Percentiles rank a stretch among this genome's conserved stretches.
Evolutionary conservation across 2,329 filamentous ascomycete species (phyloP).

Genomic region (Xylariales sp.): DNA sequence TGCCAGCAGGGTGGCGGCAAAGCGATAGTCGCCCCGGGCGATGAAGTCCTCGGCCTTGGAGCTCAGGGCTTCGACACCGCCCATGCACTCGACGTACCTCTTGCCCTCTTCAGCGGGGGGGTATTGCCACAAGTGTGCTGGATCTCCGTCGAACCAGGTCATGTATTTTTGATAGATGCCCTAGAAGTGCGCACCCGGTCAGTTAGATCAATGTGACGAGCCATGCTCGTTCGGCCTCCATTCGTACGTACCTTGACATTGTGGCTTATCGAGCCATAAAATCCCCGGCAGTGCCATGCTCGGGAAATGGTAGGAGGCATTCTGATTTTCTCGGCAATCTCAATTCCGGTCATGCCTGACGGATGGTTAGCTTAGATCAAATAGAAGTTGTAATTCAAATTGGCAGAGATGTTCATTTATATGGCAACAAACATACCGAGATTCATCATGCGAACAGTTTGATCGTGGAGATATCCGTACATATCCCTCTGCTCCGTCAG

Average conservation of each 20-base stretch:
- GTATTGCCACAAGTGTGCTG: slow-evolving; percentile 31
- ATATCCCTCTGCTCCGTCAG: slow-evolving; percentile 32
- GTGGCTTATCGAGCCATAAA: slow-evolving; percentile 27
- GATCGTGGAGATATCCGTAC: slow-evolving; percentile 34
- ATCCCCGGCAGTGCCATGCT: slow-evolving; percentile 24
- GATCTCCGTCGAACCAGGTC: slow-evolving; percentile 23
- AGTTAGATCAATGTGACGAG: neutral
- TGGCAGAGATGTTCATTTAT: too few species aligned
- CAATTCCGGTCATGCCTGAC: slow-evolving; percentile 26
- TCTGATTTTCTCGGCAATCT: slow-evolving; percentile 32
- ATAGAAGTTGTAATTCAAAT: too few species aligned
- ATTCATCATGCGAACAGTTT: slow-evolving; percentile 34
- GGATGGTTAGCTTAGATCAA: too few species aligned
- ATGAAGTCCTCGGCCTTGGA: slow-evolving; percentile 23
- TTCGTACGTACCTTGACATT: slow-evolving; percentile 27
- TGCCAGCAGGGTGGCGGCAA: slow-evolving; percentile 32
- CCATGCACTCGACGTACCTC: slow-evolving; percentile 31
- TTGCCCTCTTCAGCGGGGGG: slow-evolving; percentile 25
- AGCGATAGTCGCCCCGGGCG: slow-evolving; percentile 27
- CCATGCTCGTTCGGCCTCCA: neutral
- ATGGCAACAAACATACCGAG: too few species aligned
- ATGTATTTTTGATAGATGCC: slow-evolving; percentile 28
- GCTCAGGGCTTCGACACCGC: slow-evolving; percentile 26
- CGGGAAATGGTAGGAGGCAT: slow-evolving; percentile 26
- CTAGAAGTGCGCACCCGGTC: slow-evolving; percentile 10